Evolutionary conservation across 2,329 filamentous ascomycete species (phyloP), one percentile per base, ranked within the genome.

Genomic region (Didymella pinodella): DNA sequence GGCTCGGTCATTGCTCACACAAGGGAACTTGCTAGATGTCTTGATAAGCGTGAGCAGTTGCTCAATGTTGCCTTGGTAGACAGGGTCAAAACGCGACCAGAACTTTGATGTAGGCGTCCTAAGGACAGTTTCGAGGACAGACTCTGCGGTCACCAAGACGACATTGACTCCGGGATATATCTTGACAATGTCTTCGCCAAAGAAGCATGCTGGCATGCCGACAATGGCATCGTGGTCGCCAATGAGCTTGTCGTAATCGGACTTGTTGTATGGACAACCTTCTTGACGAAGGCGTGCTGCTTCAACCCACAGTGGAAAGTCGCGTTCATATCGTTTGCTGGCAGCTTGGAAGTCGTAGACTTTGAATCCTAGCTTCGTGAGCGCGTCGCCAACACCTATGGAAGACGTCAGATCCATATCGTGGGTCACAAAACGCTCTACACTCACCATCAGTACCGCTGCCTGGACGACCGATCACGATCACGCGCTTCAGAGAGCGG

Each of bases 291-390:
- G 69, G 2, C 72, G 64, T 28, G 75, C 67, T 7, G 77, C 74
- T 40, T 76, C 69, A 26, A 70, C 55, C 76, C 77, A 78, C 8
- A 79, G 59, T 0, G 59, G 64, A 22, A 72, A 69, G 54, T 79
- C 72, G 18, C 68, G 62, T 16, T 62, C 29, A 58, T 72, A 73
- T 49, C 74, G 73, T 41, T 57, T 65, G 18, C 75, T 71, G 26
- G 77, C 75, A 16, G 72, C 69, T 63, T 76, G 71, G 56, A 75
- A 73, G 54, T 79, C 77, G 48, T 77, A 65, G 10, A 74, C 73
- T 3, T 64, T 61, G 46, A 74, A 70, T 7, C 68, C 70, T 3
- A 77, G 65, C 26, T 68, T 54, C 18, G 48, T 56, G 8, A 78
- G 68, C 16, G 74, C 74, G 29, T 73, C 66, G 6, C 70, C 67